A percentile compares a stretch with the other conserved stretches of the same genome.
Conservation (phyloP, 108 stramenopile species). For the Chaetoceros muelleri region DNA sequence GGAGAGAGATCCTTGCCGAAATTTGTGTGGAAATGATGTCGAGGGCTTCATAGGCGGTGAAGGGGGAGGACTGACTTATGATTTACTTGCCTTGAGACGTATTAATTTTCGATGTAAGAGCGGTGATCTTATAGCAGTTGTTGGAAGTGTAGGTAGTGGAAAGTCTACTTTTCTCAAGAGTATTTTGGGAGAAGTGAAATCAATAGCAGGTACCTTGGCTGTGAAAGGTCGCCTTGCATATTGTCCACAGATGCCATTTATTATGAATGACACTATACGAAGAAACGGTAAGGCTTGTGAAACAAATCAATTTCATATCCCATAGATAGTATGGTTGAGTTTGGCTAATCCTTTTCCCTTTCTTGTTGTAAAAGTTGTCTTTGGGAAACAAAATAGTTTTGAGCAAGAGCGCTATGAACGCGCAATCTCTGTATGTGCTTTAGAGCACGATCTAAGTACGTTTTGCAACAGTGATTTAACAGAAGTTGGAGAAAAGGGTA, state of each 20-base stretch:
- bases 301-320: no score
- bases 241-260: constrained; percentile 87
- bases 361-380: no score
- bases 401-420: constrained; percentile 72
- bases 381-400: constrained; percentile 17
- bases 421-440: constrained; percentile 64
- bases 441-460: constrained; percentile 71
- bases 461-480: constrained; percentile 84
- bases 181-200: constrained; percentile 79
- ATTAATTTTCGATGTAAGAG: constrained; percentile 42
- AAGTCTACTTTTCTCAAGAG: constrained; percentile 85
- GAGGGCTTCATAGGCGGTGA: not conserved
- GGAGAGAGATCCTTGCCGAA: not conserved
- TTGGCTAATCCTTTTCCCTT: no score
- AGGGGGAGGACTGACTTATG: constrained; percentile 13
- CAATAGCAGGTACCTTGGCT: constrained; percentile 38
- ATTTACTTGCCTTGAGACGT: constrained; percentile 43
- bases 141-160: constrained; percentile 86
- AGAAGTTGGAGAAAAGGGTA: constrained; percentile 93
- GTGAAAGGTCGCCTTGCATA: constrained; percentile 50
- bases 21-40: not conserved
- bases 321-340: no score
- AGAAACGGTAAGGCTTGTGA: no score
- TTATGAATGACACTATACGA: constrained; percentile 85
- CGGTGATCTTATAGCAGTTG: constrained; percentile 81